Percentiles rank a stretch among this genome's conserved stretches.
Conservation (phyloP, 345 rosid species). For the Laguncularia racemosa region DNA sequence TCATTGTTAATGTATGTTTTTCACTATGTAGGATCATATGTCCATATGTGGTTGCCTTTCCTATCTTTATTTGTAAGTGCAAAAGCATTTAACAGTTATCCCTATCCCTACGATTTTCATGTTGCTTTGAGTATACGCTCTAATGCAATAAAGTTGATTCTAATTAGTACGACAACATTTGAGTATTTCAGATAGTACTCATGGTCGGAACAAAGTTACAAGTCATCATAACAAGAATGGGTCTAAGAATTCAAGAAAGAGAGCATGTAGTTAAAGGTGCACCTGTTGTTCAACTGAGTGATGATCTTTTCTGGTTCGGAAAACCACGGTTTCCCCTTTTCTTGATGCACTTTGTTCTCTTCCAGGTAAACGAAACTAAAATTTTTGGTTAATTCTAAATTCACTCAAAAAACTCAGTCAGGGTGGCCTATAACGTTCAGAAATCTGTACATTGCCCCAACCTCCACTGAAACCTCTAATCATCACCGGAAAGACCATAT, state of each 20-base stretch:
- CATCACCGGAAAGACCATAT: no score
- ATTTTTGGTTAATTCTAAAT: neutral
- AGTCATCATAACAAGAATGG: slow-evolving; percentile 81
- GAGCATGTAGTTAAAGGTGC: slow-evolving; percentile 92
- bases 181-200: slow-evolving; percentile 40
- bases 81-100: neutral
- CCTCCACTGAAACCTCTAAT: no score
- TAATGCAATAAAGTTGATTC: neutral
- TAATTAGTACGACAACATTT: neutral
- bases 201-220: slow-evolving; percentile 81
- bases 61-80: slow-evolving; percentile 73
- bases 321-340: slow-evolving; percentile 75
- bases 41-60: slow-evolving; percentile 82
- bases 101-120: neutral
- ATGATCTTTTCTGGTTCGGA: slow-evolving; percentile 97
- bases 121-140: neutral
- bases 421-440: neutral
- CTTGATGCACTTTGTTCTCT: slow-evolving; percentile 80
- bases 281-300: slow-evolving; percentile 82
- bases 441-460: neutral
- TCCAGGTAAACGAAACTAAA: slow-evolving; percentile 46
- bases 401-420: no score
- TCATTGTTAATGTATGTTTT: neutral
- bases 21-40: slow-evolving; percentile 44
- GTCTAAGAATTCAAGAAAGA: slow-evolving; percentile 73